Evolutionary conservation across 2,329 filamentous ascomycete genomes (phyloP), one percentile per base, ranked within the genome.

Genomic region (Salinomyces thailandicus): DNA sequence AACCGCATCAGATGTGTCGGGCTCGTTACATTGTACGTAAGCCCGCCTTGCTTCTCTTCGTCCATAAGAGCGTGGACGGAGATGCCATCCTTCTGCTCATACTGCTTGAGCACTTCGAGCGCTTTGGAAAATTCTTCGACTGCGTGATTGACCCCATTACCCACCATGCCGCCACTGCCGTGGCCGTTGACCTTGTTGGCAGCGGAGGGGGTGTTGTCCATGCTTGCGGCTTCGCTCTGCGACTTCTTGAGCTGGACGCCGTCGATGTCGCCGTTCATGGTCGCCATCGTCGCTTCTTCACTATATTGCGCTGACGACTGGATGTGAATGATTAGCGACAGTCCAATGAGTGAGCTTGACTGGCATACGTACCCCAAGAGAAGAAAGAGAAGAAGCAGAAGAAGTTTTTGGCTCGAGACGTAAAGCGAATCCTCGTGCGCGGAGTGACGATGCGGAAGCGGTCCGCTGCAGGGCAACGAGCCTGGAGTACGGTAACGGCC

Each of bases 31-130:
- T 24, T n/a, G n/a, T n/a, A 98, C 41, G 89, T 96, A 57, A 98
- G 73, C 55, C 91, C 91, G 45, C 91, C 91, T 58, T 87, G 84
- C 64, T 80, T 81, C 68, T 82, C 81, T 49, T 89, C 87, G 69
- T 98, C 83, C 62, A 96, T 77, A 53, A 98, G 73, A 47, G 85
- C 79, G 58, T 85, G 71, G 55, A 93, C 77, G 60, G 85, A 77
- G 53, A 98, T 80, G 42, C 91, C 91, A 76, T 98, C 91, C 52
- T 69, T 72, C 60, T 73, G 72, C 49, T 79, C 61, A 64, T 94
- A 95, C 13, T 24, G 5, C 14, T 12, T 30, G 12, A 96, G 74
- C 49, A 87, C 67, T 57, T 93, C 80, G 46, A 87, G 67, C 47
- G 89, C 91, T 29, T 44, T 45, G 20, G 50, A 41, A 9, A 45